phyloP scores from a whole-genome alignment of 2,329 filamentous ascomycete genomes.

The Fonsecaea pugnacius region DNA sequence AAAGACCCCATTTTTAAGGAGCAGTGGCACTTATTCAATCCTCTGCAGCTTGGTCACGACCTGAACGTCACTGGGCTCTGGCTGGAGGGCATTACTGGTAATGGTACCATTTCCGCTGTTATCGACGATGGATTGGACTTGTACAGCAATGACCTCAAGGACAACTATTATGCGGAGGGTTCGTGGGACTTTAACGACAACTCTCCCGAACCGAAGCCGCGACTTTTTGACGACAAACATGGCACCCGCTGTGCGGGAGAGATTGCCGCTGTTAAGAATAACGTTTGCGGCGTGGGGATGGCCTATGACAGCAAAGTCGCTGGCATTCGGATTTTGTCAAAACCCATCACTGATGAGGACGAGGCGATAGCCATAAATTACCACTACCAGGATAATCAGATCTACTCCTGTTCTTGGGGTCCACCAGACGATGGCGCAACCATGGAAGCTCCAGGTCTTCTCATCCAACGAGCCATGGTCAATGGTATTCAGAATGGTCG shows the following conservation, averaged over 20 bases:
- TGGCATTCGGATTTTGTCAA: slow-evolving; percentile 89
- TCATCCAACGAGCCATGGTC: slow-evolving; percentile 88
- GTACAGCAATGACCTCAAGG: slow-evolving; percentile 87
- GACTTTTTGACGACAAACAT: slow-evolving; percentile 82
- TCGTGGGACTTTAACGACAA: slow-evolving; percentile 97
- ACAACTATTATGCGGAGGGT: slow-evolving; percentile 89
- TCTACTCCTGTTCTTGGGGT: slow-evolving; percentile 99
- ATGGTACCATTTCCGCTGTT: slow-evolving; percentile 87
- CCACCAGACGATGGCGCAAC: slow-evolving; percentile 89
- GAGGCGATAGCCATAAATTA: slow-evolving; percentile 93
- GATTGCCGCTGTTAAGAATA: slow-evolving; percentile 86
- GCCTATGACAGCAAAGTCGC: slow-evolving; percentile 90
- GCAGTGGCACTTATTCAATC: slow-evolving; percentile 95
- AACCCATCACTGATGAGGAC: slow-evolving; percentile 86
- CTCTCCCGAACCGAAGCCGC: slow-evolving; percentile 74
- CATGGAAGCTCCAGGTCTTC: slow-evolving; percentile 89
- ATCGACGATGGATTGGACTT: slow-evolving; percentile 97
- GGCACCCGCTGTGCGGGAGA: slow-evolving; percentile 95
- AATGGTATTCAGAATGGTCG: slow-evolving; percentile 90
- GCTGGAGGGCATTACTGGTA: slow-evolving; percentile 86
- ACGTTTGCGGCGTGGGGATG: slow-evolving; percentile 93
- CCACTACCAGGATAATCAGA: slow-evolving; percentile 86
- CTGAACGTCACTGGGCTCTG: slow-evolving; percentile 95
- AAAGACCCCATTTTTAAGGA: slow-evolving; percentile 87
- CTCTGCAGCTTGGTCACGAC: slow-evolving; percentile 79